Evolutionary conservation across 352 stramenopile genomes (phyloP).

Genomic region (Pythium monospermum): DNA sequence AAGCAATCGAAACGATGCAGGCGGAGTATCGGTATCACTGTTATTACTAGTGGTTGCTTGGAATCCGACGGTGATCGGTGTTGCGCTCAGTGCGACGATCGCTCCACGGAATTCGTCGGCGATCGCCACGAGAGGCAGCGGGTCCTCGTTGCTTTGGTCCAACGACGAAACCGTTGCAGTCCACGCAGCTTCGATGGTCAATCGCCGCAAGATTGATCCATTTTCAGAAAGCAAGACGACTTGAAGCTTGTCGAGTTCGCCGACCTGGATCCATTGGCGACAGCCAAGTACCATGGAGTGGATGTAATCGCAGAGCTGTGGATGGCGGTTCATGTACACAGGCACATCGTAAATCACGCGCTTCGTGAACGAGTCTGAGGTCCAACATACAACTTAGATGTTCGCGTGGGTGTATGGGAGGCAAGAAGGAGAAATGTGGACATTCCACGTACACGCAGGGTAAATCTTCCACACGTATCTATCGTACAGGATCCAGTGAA

Average conservation of each 20-base stretch:
- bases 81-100: slow-evolving; percentile 52
- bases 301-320: slow-evolving; percentile 72
- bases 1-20: slow-evolving; percentile 62
- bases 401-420: background rate
- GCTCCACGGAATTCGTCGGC: slow-evolving; percentile 58
- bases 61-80: slow-evolving; percentile 15
- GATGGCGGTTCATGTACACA: slow-evolving; percentile 75
- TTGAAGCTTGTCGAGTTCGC: slow-evolving; percentile 65
- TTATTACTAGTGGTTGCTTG: background rate
- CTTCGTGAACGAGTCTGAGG: slow-evolving; percentile 53
- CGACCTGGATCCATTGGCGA: slow-evolving; percentile 45
- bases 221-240: slow-evolving; percentile 49
- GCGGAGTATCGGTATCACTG: background rate
- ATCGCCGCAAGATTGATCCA: slow-evolving; percentile 35
- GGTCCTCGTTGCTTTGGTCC: slow-evolving; percentile 23
- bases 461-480: slow-evolving; percentile 25
- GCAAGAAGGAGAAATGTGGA: background rate
- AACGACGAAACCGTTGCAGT: slow-evolving; percentile 3
- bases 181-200: slow-evolving; percentile 54
- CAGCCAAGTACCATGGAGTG: slow-evolving; percentile 66
- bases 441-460: slow-evolving; percentile 3
- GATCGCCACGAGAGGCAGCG: slow-evolving; percentile 39
- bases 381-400: background rate
- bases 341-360: slow-evolving; percentile 69
- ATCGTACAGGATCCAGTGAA: background rate